Conservation (phyloP, 352 stramenopile genomes). For the Phytophthora pisi region DNA sequence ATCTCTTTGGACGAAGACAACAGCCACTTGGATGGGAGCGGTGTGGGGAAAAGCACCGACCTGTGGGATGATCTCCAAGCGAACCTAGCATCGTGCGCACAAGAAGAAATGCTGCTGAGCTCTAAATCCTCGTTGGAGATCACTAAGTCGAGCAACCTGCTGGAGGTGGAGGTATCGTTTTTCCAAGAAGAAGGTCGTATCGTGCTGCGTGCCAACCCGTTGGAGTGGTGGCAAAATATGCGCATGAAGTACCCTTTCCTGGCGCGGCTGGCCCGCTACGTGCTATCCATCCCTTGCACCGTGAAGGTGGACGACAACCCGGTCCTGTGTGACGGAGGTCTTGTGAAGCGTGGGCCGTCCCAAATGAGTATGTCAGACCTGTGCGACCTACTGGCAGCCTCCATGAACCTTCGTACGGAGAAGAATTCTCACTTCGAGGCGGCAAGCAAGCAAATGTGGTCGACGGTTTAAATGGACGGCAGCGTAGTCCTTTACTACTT, state of each 20-base stretch:
- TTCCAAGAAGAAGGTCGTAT: conserved; percentile 75
- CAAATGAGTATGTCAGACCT: conserved; percentile 50
- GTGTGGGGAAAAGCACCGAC: conserved; percentile 39
- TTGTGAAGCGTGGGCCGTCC: conserved; percentile 42
- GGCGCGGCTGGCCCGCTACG: conserved; percentile 63
- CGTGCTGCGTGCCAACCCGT: conserved; percentile 58
- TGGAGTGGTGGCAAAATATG: conserved; percentile 81
- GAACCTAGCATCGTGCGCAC: conserved; percentile 68
- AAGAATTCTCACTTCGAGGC: conserved; percentile 50
- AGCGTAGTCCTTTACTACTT: background rate
- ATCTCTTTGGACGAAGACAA: conserved; percentile 51
- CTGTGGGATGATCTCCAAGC: conserved; percentile 83
- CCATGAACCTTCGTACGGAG: conserved; percentile 63
- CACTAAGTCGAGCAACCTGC: conserved; percentile 73
- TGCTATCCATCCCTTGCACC: conserved; percentile 68
- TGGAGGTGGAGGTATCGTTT: conserved; percentile 82
- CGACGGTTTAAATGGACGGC: conserved; percentile 41
- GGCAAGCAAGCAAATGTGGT: conserved; percentile 59
- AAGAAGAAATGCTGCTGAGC: conserved; percentile 77
- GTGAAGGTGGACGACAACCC: conserved; percentile 59
- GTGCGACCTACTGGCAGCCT: conserved; percentile 53
- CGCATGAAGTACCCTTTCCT: conserved; percentile 84
- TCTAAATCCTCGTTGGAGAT: conserved; percentile 73
- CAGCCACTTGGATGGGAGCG: conserved; percentile 29
- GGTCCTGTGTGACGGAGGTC: conserved; percentile 44